Conservation (phyloP, 805 yeast genomes). For the Yamadazyma endophytica region DNA sequence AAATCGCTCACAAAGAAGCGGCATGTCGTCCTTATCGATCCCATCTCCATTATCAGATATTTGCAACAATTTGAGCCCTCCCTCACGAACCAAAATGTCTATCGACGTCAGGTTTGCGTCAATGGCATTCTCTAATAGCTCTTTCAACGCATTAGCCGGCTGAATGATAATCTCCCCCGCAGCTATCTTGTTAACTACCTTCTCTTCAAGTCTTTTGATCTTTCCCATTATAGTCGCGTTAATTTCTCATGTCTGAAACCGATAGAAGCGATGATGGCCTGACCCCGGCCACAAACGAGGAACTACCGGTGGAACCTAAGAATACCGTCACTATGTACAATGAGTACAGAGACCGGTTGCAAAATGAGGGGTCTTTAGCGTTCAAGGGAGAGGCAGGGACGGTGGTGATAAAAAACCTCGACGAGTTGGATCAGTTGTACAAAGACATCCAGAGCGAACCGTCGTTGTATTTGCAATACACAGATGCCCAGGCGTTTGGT, state of each 20-base stretch:
- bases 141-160: constrained; percentile 93
- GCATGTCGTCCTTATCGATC: constrained; percentile 65
- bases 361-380: constrained; percentile 8
- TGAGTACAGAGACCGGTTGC: constrained; percentile 5
- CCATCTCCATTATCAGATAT: constrained; percentile 90
- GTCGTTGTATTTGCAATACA: constrained; percentile 14
- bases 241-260: too few relatives aligned
- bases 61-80: constrained; percentile 83
- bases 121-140: constrained; percentile 84
- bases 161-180: constrained; percentile 96
- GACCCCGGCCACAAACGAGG: too few relatives aligned
- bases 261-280: constrained; percentile 45
- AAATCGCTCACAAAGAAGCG: constrained; percentile 82
- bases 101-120: constrained; percentile 77
- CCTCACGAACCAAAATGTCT: constrained; percentile 83
- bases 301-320: too few relatives aligned
- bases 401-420: constrained; percentile 7
- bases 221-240: too few relatives aligned
- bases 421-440: constrained; percentile 9
- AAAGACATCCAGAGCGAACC: constrained; percentile 1
- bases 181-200: constrained; percentile 86
- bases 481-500: constrained; percentile 61
- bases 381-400: constrained; percentile 9
- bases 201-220: constrained; percentile 48
- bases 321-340: too few relatives aligned